phyloP scores from a whole-genome alignment of 352 stramenopile species.

The Globisporangium abappressorium region DNA sequence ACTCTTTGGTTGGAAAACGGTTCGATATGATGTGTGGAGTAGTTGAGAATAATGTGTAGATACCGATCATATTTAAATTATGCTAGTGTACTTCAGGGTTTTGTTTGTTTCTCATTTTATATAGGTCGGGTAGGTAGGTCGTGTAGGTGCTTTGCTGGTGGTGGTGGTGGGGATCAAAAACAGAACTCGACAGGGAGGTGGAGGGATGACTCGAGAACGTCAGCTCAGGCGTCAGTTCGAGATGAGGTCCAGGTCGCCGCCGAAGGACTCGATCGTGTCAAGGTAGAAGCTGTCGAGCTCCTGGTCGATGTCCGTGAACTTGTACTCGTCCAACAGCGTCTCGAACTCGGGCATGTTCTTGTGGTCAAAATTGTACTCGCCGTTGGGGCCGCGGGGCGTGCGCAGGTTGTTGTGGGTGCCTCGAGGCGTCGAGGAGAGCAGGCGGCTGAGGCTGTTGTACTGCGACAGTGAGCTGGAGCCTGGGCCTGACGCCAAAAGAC shows the following conservation, averaged over 20 bases:
- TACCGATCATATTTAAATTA: slow-evolving; percentile 7
- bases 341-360: slow-evolving; percentile 67
- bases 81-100: neutral
- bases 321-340: slow-evolving; percentile 71
- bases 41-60: neutral
- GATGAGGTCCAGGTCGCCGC: slow-evolving; percentile 57
- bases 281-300: slow-evolving; percentile 83
- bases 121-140: neutral
- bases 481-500: slow-evolving; percentile 11
- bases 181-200: neutral
- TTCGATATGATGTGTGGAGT: neutral
- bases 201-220: neutral
- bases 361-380: slow-evolving; percentile 37
- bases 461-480: slow-evolving; percentile 19
- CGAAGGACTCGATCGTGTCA: slow-evolving; percentile 62
- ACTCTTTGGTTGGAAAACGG: neutral
- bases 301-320: slow-evolving; percentile 78
- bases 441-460: slow-evolving; percentile 11
- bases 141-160: neutral
- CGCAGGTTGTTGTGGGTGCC: slow-evolving; percentile 16
- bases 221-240: slow-evolving; percentile 33
- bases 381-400: slow-evolving; percentile 22
- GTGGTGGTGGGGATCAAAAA: neutral
- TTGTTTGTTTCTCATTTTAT: neutral
- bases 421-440: slow-evolving; percentile 3